Evolutionary conservation across 805 yeast species (phyloP).

Genomic region (Priceomyces medius): DNA sequence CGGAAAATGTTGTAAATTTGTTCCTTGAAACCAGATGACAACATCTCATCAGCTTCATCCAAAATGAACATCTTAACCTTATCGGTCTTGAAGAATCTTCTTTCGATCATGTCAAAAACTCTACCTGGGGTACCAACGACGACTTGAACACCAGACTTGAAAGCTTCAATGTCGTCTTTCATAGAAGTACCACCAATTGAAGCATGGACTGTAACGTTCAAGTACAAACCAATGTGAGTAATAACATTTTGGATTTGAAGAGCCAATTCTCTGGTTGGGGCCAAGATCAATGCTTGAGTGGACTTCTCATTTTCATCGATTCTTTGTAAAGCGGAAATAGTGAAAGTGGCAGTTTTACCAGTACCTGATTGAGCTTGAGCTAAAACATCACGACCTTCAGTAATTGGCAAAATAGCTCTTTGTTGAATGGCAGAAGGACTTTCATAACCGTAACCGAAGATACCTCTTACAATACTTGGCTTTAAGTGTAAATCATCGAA

Average conservation of each 20-base stretch:
- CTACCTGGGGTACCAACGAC: conserved; percentile 99
- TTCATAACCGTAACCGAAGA: conserved; percentile 80
- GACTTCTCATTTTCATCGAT: conserved; percentile 70
- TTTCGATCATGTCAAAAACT: conserved; percentile 92
- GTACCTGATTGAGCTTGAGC: conserved; percentile 92
- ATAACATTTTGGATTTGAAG: conserved; percentile 94
- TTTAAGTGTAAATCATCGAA: conserved; percentile 77
- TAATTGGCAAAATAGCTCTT: conserved; percentile 76
- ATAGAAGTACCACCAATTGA: conserved; percentile 96
- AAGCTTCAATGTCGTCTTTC: conserved; percentile 82
- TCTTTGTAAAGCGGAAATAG: conserved; percentile 70
- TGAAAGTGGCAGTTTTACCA: conserved; percentile 86
- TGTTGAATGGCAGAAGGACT: conserved; percentile 81
- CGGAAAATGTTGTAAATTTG: conserved; percentile 93
- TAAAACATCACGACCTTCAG: conserved; percentile 66
- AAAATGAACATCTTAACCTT: conserved; percentile 89
- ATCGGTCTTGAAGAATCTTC: conserved; percentile 79
- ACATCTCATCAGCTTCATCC: conserved; percentile 98
- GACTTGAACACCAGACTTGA: conserved; percentile 83
- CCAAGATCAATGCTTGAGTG: conserved; percentile 90
- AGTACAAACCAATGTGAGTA: conserved; percentile 82
- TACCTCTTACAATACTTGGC: conserved; percentile 72
- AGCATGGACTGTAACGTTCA: conserved; percentile 90
- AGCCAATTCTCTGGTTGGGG: conserved; percentile 98
- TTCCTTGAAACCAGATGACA: conserved; percentile 89